These are phyloP conservation scores for Magnolia sinica DNA, from an alignment of 164 flowering plant genomes.

Conservation along the genomic window DNA sequence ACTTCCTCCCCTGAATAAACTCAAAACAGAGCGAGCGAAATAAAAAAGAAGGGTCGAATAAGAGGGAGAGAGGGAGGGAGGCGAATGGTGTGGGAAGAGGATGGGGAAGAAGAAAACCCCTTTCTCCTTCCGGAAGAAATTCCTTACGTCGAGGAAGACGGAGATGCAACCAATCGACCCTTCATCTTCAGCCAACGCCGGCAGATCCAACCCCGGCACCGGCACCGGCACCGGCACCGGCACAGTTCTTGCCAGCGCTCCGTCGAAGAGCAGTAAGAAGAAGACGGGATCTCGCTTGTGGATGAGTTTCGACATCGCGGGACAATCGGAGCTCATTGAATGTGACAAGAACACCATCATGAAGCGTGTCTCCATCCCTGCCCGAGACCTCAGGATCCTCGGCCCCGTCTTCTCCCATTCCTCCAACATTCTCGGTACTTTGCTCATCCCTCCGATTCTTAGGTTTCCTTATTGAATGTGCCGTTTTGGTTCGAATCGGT, in stretches of 20 bases:
- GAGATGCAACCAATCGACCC: slow-evolving; percentile 16
- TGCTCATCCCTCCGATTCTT: background rate
- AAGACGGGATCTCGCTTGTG: slow-evolving; percentile 78
- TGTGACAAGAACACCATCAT: slow-evolving; percentile 75
- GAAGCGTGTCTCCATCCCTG: slow-evolving; percentile 66
- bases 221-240: background rate
- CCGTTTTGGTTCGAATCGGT: background rate
- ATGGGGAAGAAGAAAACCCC: slow-evolving; percentile 11
- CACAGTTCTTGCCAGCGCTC: background rate
- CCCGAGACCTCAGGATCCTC: slow-evolving; percentile 91
- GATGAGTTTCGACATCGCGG: slow-evolving; percentile 75
- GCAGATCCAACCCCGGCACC: background rate
- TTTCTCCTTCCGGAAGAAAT: slow-evolving; percentile 10
- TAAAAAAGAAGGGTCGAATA: background rate
- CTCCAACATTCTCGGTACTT: slow-evolving; percentile 81
- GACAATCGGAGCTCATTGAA: slow-evolving; percentile 72
- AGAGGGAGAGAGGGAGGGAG: background rate
- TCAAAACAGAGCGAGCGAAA: background rate
- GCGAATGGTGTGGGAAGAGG: background rate
- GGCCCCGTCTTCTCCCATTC: slow-evolving; percentile 97
- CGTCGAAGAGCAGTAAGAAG: slow-evolving; percentile 53
- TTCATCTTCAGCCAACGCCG: background rate
- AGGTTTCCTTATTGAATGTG: background rate
- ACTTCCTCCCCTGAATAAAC: no score
- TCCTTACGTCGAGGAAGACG: slow-evolving; percentile 8